Evolutionary conservation across 768 basidiomycete species (phyloP).

Genomic region (Tricholoma bakamatsutake): DNA sequence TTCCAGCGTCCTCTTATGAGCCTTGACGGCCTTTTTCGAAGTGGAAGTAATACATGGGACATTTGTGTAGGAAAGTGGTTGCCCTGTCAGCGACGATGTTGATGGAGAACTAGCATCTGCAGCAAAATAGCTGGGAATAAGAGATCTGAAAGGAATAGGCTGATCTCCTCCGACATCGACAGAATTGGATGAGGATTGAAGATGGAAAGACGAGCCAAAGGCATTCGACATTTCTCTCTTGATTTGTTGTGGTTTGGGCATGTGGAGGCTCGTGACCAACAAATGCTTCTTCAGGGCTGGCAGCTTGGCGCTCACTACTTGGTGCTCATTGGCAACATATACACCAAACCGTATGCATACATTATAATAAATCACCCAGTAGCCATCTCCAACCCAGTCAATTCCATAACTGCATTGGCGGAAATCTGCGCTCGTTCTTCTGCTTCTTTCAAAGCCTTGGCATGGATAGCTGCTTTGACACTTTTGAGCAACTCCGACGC

Average conservation of each 20-base stretch:
- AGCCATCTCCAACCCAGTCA: slow-evolving; percentile 1
- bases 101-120: slow-evolving; percentile 19
- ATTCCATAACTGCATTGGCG: not conserved
- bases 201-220: slow-evolving; percentile 29
- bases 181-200: slow-evolving; percentile 19
- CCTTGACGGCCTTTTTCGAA: slow-evolving; percentile 18
- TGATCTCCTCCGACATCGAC: slow-evolving; percentile 6
- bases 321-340: too few species aligned
- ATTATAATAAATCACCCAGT: not conserved
- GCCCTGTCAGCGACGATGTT: slow-evolving; percentile 26
- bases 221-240: slow-evolving; percentile 37
- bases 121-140: slow-evolving; percentile 19
- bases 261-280: slow-evolving; percentile 32
- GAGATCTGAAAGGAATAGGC: slow-evolving; percentile 8
- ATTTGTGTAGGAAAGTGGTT: slow-evolving; percentile 13
- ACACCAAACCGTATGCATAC: not conserved
- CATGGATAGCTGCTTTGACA: slow-evolving; percentile 35
- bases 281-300: slow-evolving; percentile 34
- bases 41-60: slow-evolving; percentile 3
- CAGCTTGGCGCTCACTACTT: not conserved
- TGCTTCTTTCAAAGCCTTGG: slow-evolving; percentile 15
- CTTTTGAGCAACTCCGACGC: slow-evolving; percentile 69
- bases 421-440: slow-evolving; percentile 9
- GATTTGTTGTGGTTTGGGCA: slow-evolving; percentile 35
- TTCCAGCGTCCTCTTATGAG: slow-evolving; percentile 39